phyloP scores from a whole-genome alignment of 2,329 filamentous ascomycete species.

The Aspergillus fumigatus region DNA sequence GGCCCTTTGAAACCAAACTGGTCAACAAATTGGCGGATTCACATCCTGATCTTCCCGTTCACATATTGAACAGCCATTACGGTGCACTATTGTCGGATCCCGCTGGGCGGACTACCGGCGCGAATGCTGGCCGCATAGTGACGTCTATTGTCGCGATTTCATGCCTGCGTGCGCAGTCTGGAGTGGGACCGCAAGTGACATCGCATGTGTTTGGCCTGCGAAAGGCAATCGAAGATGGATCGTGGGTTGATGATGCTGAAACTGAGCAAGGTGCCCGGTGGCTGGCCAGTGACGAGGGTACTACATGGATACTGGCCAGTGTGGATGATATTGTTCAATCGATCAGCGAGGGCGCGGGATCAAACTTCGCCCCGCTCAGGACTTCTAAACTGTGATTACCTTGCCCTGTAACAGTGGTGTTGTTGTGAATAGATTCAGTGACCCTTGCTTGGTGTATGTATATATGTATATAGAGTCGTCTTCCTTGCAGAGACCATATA shows the following conservation, averaged over 20 bases:
- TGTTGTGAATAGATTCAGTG: neutral
- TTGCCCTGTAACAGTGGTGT: no score
- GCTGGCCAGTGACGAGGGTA: slow-evolving; percentile 63
- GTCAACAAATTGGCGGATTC: slow-evolving; percentile 65
- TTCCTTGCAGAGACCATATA: neutral
- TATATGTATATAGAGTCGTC: neutral
- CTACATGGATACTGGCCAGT: slow-evolving; percentile 57
- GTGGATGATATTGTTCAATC: slow-evolving; percentile 57
- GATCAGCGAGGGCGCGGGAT: slow-evolving; percentile 46
- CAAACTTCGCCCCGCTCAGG: slow-evolving; percentile 52
- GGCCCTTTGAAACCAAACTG: slow-evolving; percentile 68
- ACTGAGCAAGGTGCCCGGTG: slow-evolving; percentile 53
- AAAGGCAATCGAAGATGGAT: slow-evolving; percentile 69
- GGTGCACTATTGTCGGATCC: slow-evolving; percentile 69
- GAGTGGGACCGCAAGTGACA: slow-evolving; percentile 75
- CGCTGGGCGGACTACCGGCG: slow-evolving; percentile 40
- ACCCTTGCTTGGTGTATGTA: neutral
- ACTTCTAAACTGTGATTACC: slow-evolving; percentile 24
- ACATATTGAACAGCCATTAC: slow-evolving; percentile 73
- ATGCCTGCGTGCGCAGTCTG: slow-evolving; percentile 72
- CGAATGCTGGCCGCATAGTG: slow-evolving; percentile 62
- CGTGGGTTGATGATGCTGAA: slow-evolving; percentile 47
- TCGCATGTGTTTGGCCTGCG: slow-evolving; percentile 76
- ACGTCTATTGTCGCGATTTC: slow-evolving; percentile 71
- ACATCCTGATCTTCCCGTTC: slow-evolving; percentile 76